These are phyloP conservation scores for Fusarium keratoplasticum DNA, from an alignment of 2,329 filamentous ascomycete genomes.

Conservation along the genomic window DNA sequence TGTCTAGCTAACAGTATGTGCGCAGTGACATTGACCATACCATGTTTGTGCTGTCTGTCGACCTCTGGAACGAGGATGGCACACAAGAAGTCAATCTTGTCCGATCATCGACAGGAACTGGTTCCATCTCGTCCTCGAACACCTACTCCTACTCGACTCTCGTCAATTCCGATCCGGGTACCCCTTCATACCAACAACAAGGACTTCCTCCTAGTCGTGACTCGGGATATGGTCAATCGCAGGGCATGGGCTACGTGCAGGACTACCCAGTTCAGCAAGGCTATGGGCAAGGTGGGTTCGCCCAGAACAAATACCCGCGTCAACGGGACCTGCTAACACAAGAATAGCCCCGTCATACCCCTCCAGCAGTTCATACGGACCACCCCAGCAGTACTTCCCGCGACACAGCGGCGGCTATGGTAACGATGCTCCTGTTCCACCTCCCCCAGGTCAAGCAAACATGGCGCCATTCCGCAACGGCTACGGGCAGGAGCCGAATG, in stretches of 20 bases:
- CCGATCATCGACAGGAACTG: conserved; percentile 72
- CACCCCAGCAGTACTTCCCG: conserved; percentile 53
- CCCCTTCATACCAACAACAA: conserved; percentile 48
- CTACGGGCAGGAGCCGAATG: conserved; percentile 47
- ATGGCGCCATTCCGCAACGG: conserved; percentile 46
- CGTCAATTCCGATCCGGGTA: conserved; percentile 51
- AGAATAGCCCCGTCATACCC: conserved; percentile 45
- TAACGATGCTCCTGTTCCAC: conserved; percentile 41
- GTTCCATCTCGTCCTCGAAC: conserved; percentile 84
- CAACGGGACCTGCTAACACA: conserved; percentile 2
- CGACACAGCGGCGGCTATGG: conserved; percentile 47
- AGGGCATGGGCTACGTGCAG: conserved; percentile 46
- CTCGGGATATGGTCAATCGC: conserved; percentile 45
- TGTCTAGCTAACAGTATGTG: conserved; percentile 11
- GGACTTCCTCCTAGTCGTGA: conserved; percentile 55
- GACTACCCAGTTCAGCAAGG: conserved; percentile 48
- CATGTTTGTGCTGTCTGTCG: conserved; percentile 71
- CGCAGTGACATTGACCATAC: conserved; percentile 53
- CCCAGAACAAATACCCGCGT: background rate
- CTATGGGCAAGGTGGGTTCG: conserved; percentile 49
- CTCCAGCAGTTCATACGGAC: conserved; percentile 49
- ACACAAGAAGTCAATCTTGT: conserved; percentile 74
- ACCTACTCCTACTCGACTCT: conserved; percentile 76
- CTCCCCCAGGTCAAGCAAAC: conserved; percentile 43
- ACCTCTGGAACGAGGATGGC: conserved; percentile 75